phyloP scores from a whole-genome alignment of 805 yeast species.

The Candida nanaspora region DNA sequence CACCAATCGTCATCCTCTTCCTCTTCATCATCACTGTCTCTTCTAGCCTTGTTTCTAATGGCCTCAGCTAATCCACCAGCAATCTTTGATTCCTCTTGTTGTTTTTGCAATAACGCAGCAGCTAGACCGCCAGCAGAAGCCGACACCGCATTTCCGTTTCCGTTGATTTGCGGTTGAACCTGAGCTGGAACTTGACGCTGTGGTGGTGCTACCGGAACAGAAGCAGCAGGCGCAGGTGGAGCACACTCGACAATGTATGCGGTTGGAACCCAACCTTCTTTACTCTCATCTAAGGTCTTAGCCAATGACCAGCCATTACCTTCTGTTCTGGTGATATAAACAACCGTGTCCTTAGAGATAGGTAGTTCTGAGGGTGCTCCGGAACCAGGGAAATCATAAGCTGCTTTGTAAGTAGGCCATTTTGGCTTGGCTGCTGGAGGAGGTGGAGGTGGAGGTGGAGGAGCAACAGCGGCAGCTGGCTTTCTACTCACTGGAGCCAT shows the following conservation, averaged over 20 bases:
- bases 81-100: conserved; percentile 50
- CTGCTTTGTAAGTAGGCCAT: conserved; percentile 75
- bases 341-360: conserved; percentile 65
- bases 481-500: conserved; percentile 2
- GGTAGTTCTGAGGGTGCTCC: conserved; percentile 80
- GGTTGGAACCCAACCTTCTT: conserved; percentile 97
- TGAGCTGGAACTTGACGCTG: conserved; percentile 18
- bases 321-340: conserved; percentile 64
- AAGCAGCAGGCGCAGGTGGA: conserved; percentile 28
- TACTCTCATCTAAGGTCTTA: conserved; percentile 61
- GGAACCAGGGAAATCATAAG: conserved; percentile 83
- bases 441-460: conserved; percentile 59
- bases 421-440: conserved; percentile 53
- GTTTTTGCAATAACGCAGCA: conserved; percentile 58
- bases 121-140: conserved; percentile 55
- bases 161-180: conserved; percentile 7
- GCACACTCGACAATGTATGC: conserved; percentile 68
- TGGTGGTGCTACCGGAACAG: conserved; percentile 13
- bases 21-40: conserved; percentile 66
- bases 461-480: conserved; percentile 2
- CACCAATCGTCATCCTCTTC: conserved; percentile 51
- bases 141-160: neutral
- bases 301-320: conserved; percentile 95
- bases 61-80: conserved; percentile 92
- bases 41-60: conserved; percentile 65